Conservation (phyloP, 176 grass and related monocot genomes). For the Oryza meyeriana region DNA sequence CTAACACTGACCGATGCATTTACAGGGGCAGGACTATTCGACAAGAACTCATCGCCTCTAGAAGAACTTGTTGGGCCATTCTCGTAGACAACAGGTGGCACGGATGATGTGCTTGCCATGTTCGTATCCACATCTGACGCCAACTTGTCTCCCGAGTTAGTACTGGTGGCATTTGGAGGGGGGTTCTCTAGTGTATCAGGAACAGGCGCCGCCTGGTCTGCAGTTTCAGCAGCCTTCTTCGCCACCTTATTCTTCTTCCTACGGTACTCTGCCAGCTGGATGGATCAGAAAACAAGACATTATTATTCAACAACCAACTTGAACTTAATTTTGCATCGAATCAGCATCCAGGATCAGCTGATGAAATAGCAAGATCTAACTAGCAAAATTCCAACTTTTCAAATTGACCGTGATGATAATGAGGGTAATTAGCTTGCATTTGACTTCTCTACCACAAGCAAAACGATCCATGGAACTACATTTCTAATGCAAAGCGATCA, state of each 20-base stretch:
- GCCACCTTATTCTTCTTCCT: slow-evolving; percentile 82
- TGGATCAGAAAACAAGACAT: slow-evolving; percentile 41
- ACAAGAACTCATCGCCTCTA: slow-evolving; percentile 7
- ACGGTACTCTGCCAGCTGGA: slow-evolving; percentile 93
- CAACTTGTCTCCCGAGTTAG: slow-evolving; percentile 13
- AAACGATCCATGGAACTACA: slow-evolving; percentile 1
- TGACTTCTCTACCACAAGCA: background rate
- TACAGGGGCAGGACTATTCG: slow-evolving; percentile 24
- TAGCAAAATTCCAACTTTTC: background rate
- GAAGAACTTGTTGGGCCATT: slow-evolving; percentile 38
- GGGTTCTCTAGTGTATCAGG: slow-evolving; percentile 33
- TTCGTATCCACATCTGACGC: slow-evolving; percentile 34
- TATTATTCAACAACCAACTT: slow-evolving; percentile 19
- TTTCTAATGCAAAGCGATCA: background rate
- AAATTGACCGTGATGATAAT: background rate
- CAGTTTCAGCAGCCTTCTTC: slow-evolving; percentile 43
- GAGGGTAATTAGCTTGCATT: slow-evolving; percentile 16
- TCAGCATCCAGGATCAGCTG: background rate
- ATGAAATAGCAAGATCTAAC: background rate
- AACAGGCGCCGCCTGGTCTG: slow-evolving; percentile 34
- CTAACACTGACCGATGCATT: slow-evolving; percentile 22
- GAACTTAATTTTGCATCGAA: background rate
- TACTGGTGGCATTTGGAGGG: slow-evolving; percentile 34
- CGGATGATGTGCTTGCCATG: slow-evolving; percentile 22
- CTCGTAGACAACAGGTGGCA: slow-evolving; percentile 15